A percentile compares a stretch with the other conserved stretches of the same genome.
Evolutionary conservation across 1,284 basidiomycete species (phyloP).

Genomic region (Sanghuangporus sanghuang): DNA sequence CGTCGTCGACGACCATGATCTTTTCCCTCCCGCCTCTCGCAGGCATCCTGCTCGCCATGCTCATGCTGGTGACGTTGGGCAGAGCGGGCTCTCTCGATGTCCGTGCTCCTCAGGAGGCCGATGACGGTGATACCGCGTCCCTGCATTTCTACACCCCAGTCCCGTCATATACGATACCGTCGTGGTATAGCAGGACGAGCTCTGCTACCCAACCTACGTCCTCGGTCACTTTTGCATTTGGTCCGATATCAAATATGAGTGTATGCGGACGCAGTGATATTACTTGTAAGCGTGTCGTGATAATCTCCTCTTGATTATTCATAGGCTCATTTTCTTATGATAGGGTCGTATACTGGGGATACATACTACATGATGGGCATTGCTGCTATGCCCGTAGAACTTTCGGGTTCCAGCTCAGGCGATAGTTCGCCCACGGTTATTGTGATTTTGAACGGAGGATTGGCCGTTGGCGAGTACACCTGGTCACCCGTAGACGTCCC

Average conservation of each 20-base stretch:
- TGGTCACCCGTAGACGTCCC: conserved; percentile 6
- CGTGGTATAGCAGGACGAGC: neutral
- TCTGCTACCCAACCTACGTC: neutral
- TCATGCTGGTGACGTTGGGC: neutral
- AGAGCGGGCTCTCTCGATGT: neutral
- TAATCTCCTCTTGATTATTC: neutral
- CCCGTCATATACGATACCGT: neutral
- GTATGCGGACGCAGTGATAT: conserved; percentile 10
- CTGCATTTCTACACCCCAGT: conserved; percentile 3
- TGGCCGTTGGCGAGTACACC: neutral
- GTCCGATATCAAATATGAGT: neutral
- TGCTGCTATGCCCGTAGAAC: neutral
- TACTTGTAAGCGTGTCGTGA: neutral
- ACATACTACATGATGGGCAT: neutral
- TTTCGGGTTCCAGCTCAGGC: neutral
- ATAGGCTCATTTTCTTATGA: neutral
- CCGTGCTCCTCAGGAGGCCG: conserved; percentile 3
- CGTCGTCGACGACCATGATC: neutral
- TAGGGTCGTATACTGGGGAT: conserved; percentile 3
- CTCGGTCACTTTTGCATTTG: neutral
- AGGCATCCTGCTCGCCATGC: conserved; percentile 1
- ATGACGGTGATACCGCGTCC: neutral
- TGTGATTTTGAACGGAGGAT: neutral
- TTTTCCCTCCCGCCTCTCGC: neutral
- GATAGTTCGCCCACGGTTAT: neutral